Base-by-base conservation (phyloP, 371 early-diverging fungal genomes). In the Dinochytrium kinnereticum region DNA sequence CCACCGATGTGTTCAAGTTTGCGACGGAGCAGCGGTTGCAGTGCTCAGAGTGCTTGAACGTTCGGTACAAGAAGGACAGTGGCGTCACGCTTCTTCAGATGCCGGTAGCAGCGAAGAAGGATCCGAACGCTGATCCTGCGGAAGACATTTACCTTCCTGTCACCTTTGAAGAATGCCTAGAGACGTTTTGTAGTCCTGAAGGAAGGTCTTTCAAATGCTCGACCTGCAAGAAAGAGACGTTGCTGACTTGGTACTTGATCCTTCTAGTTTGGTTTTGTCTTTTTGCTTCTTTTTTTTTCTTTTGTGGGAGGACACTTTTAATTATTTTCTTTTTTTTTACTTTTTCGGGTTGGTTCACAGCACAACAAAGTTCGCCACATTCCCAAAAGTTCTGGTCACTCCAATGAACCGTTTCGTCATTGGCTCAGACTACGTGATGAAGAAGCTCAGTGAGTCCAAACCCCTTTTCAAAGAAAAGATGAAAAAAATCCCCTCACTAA, bases 371-470 rank as follows among this genome's bases (percentile, higher is more conserved):
- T 93, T 97, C 75, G 84, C 81, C 3, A 90, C 94, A 0, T 97
- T 95, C 77, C 98, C 98, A 15, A 84, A 94, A 69, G 86, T 93
- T 28, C 80, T 98, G 26, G 92, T 93, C 0, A 77, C 93, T 61
- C 91, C 93, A 61, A 89, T 92, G 77, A 89, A 90, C 36, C 89
- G 97, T 38, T 98, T 97, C 78, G 93, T 92, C 49, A 85, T 92
- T 68, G 89, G 94, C 38, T 71, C 75, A 0, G 90, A 95, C 73
- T 98, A 95, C 92, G 96, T 97, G 2, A 77, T 81, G 80, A 77
- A 86, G 65, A 86, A 86, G 69, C 71, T 84, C 15, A 82, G 92
- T 87, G 86, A 55, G 84, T 17, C 10, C 7, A n/a, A n/a, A n/a
- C n/a, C n/a, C n/a, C n/a, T n/a, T n/a, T n/a, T n/a, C n/a, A n/a